These are phyloP conservation scores for Syzygium jambos DNA, from an alignment of 345 rosid species.

Conservation along the genomic window DNA sequence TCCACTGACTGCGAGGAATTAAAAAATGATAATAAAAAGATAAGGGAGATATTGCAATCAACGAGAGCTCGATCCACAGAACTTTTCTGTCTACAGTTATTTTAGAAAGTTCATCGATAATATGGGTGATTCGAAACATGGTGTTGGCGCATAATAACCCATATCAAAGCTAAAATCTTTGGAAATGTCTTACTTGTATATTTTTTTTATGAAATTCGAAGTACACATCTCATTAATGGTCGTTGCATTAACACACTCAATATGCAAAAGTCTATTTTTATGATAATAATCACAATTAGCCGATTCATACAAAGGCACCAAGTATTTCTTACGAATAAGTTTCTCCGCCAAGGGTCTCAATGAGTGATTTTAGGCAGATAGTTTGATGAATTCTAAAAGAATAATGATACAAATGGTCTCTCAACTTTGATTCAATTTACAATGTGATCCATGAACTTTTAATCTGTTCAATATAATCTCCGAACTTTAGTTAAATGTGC, in stretches of 20 bases:
- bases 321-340: rapidly evolving
- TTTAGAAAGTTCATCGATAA: too few species aligned
- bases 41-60: background rate
- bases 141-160: background rate
- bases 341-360: background rate
- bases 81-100: background rate
- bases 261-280: background rate
- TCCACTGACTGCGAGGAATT: background rate
- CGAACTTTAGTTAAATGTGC: too few species aligned
- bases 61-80: background rate
- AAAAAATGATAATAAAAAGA: background rate
- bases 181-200: background rate
- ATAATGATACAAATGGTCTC: too few species aligned
- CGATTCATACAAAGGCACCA: background rate
- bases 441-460: too few species aligned
- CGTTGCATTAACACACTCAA: background rate
- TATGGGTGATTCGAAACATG: background rate
- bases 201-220: background rate
- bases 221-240: rapidly evolving
- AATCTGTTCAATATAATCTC: too few species aligned
- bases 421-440: too few species aligned
- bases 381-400: too few species aligned
- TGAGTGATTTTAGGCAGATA: background rate
- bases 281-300: background rate
- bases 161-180: background rate